Conservation (phyloP, 2,329 filamentous ascomycete genomes). For the Beauveria varroae region DNA sequence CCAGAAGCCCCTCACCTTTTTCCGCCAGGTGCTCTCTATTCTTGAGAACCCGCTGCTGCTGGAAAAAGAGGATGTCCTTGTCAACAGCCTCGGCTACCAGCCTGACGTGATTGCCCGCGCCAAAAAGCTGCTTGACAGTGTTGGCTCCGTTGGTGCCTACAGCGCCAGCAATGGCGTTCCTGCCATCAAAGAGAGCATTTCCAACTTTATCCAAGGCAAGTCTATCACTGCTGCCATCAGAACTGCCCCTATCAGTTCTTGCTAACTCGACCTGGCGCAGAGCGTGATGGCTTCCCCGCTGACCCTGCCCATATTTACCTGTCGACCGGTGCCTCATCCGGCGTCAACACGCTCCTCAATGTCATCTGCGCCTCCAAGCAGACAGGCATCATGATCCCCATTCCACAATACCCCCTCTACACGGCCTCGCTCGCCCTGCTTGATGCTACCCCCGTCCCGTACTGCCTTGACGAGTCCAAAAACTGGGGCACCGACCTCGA, state of each 20-base stretch:
- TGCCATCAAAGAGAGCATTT: slow-evolving; percentile 80
- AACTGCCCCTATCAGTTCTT: not conserved
- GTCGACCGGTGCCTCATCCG: slow-evolving; percentile 83
- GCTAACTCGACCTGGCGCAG: slow-evolving; percentile 31
- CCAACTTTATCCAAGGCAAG: slow-evolving; percentile 82
- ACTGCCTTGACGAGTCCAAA: slow-evolving; percentile 81
- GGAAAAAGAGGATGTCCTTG: slow-evolving; percentile 72
- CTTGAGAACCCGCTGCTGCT: slow-evolving; percentile 84
- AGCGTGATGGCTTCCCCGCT: slow-evolving; percentile 80
- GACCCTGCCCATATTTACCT: slow-evolving; percentile 80
- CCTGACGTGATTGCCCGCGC: slow-evolving; percentile 81
- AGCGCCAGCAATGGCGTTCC: slow-evolving; percentile 87
- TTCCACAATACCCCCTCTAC: slow-evolving; percentile 97
- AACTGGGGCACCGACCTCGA: slow-evolving; percentile 82
- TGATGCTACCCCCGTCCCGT: slow-evolving; percentile 81
- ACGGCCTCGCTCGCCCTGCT: slow-evolving; percentile 84
- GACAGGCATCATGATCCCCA: slow-evolving; percentile 84
- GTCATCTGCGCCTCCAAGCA: slow-evolving; percentile 73
- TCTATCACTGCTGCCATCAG: slow-evolving; percentile 12
- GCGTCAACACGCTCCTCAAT: slow-evolving; percentile 88
- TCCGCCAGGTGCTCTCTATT: slow-evolving; percentile 90
- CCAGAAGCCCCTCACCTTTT: slow-evolving; percentile 98
- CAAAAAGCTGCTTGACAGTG: slow-evolving; percentile 68
- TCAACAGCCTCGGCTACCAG: slow-evolving; percentile 75
- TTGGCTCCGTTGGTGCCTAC: slow-evolving; percentile 92